Base-by-base conservation (phyloP, 73 alveolate genomes). In the Paramecium bursaria region DNA sequence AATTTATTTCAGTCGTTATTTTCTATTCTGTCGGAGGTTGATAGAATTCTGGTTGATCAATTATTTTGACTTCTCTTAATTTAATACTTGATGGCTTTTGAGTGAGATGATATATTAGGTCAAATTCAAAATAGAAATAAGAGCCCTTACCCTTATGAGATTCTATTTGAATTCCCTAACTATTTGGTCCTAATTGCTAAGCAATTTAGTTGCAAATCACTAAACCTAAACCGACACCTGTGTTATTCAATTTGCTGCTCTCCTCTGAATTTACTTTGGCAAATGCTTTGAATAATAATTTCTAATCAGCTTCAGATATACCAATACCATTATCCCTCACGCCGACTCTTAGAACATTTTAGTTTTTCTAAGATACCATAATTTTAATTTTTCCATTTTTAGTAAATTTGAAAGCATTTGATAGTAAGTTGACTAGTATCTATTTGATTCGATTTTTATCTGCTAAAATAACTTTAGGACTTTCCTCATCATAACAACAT, bases 171-270 rank as follows among this genome's bases (percentile, higher is more conserved):
- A 39, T 39, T 39, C 49, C 49, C 49, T 7, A 7, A 39, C 11
- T 39, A 39, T 39, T 39, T 7, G 5, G 44, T 35, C 82, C 82
- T 2, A 67, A 21, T 30, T 21, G 19, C 22, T 39, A 67, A 1
- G 82, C 82, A 17, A 89, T 74, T 47, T 26, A 15, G 30, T 89
- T 89, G 19, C 90, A 85, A 5, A 89, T 89, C 2, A 89, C 75
- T 23, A 89, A 46, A 17, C 95, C 95, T 19, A 89, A 67, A 1
- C 95, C 95, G 46, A 89, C 76, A 10, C 95, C 95, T 30, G 44
- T 29, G 50, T 74, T 44, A 67, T 67, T 67, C 44, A 67, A 67
- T 39, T 67, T 67, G 6, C n/a, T 31, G 13, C 60, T 35, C 21
- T 67, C 82, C 44, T 67, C 80, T 1, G 75, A 46, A 29, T 76